phyloP scores from a whole-genome alignment of 495 filamentous ascomycete species.

The Achaetomiella virescens region DNA sequence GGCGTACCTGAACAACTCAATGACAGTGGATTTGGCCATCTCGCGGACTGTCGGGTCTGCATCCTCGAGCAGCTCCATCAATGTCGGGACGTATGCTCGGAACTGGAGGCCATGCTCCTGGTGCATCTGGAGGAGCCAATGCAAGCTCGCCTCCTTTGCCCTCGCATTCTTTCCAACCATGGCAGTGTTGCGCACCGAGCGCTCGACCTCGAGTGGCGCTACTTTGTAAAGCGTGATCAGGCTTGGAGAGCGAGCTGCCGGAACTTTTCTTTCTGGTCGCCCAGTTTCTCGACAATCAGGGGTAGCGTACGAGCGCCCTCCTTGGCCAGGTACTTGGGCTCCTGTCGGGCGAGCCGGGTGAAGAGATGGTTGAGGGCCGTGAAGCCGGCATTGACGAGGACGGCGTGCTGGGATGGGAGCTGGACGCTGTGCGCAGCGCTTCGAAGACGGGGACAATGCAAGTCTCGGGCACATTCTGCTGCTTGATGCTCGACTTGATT shows the following conservation, averaged over 20 bases:
- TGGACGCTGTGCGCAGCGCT: constrained; percentile 59
- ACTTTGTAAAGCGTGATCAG: constrained; percentile 69
- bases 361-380: constrained; percentile 79
- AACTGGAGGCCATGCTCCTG: constrained; percentile 71
- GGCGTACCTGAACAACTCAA: constrained; percentile 75
- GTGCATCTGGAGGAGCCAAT: constrained; percentile 82
- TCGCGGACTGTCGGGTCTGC: constrained; percentile 82
- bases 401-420: constrained; percentile 67
- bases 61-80: constrained; percentile 85
- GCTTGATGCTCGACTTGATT: constrained; percentile 82
- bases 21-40: constrained; percentile 68
- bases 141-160: constrained; percentile 75
- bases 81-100: constrained; percentile 67
- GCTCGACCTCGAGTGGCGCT: constrained; percentile 65
- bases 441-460: constrained; percentile 70
- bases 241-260: constrained; percentile 63
- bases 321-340: constrained; percentile 60
- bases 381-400: constrained; percentile 67
- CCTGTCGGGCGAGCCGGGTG: constrained; percentile 76
- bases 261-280: constrained; percentile 79
- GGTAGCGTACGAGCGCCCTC: constrained; percentile 61
- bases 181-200: constrained; percentile 67
- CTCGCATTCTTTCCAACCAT: constrained; percentile 73
- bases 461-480: constrained; percentile 72
- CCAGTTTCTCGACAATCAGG: constrained; percentile 74